phyloP scores from a whole-genome alignment of 1,284 basidiomycete species.

The Coniferiporia weirii region DNA sequence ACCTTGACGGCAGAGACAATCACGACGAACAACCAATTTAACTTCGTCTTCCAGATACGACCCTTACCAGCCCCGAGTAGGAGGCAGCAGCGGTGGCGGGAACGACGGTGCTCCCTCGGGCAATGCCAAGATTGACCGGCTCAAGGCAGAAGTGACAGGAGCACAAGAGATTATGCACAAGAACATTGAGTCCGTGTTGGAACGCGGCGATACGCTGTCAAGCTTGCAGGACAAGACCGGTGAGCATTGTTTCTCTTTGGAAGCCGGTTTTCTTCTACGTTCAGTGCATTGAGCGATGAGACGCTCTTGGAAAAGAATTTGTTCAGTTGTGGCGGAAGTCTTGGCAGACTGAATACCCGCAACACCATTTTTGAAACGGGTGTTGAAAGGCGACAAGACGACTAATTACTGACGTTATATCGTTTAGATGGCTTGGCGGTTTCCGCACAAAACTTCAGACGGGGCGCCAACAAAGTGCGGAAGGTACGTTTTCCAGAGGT shows the following conservation, averaged over 20 bases:
- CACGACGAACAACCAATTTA: background rate
- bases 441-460: conserved; percentile 97
- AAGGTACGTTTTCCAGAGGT: conserved; percentile 65
- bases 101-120: background rate
- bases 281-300: too few species aligned
- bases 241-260: conserved; percentile 1
- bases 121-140: conserved; percentile 10
- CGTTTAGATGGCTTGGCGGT: conserved; percentile 83
- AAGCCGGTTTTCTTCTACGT: background rate
- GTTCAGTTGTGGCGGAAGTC: background rate
- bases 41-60: conserved; percentile 15
- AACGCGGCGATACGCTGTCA: conserved; percentile 13
- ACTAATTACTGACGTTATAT: background rate
- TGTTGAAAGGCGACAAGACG: background rate
- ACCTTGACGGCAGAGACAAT: background rate
- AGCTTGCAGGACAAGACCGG: conserved; percentile 16
- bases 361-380: background rate
- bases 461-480: conserved; percentile 94
- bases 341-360: background rate
- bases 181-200: conserved; percentile 14
- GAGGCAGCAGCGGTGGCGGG: conserved; percentile 7
- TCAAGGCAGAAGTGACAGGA: conserved; percentile 8
- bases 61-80: conserved; percentile 11
- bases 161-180: conserved; percentile 14
- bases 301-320: too few species aligned